Evolutionary conservation across 257 asterid genomes (phyloP).

Genomic region (Parsonsia alboflavescens): DNA sequence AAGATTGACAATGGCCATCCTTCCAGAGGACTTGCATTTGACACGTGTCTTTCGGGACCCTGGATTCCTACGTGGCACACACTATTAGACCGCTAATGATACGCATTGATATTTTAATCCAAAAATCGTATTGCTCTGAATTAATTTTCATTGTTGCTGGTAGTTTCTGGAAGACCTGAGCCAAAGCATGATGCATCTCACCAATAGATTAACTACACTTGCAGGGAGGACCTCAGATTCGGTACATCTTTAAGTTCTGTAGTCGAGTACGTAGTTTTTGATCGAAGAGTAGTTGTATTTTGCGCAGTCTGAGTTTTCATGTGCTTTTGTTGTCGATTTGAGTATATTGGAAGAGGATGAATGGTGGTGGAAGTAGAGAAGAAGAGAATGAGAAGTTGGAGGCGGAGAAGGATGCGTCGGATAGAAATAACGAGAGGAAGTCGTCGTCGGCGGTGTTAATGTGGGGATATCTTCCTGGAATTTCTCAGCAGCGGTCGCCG

Average conservation of each 20-base stretch:
- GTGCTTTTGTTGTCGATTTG: background rate
- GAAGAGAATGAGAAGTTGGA: slow-evolving; percentile 12
- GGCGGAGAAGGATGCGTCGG: slow-evolving; percentile 6
- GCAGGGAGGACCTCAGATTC: background rate
- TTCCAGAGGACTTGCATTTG: slow-evolving; percentile 4
- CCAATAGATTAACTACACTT: background rate
- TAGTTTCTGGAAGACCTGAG: slow-evolving; percentile 17
- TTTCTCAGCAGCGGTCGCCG: slow-evolving; percentile 37
- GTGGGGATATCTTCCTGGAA: slow-evolving; percentile 80
- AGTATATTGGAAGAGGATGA: slow-evolving; percentile 26
- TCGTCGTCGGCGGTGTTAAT: slow-evolving; percentile 42
- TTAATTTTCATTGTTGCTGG: slow-evolving; percentile 8
- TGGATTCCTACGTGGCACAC: slow-evolving; percentile 47
- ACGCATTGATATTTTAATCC: slow-evolving; percentile 24
- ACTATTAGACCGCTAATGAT: slow-evolving; percentile 44
- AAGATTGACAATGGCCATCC: slow-evolving; percentile 16
- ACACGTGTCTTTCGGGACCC: slow-evolving; percentile 42
- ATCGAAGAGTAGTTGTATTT: background rate
- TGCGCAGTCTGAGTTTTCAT: background rate
- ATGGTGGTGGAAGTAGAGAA: slow-evolving; percentile 20
- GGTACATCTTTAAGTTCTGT: background rate
- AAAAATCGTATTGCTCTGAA: background rate
- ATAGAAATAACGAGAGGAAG: slow-evolving; percentile 23
- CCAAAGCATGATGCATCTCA: background rate
- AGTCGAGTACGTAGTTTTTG: background rate